Evolutionary conservation across 2,329 filamentous ascomycete species (phyloP).

Genomic region (Daldinia sp.): DNA sequence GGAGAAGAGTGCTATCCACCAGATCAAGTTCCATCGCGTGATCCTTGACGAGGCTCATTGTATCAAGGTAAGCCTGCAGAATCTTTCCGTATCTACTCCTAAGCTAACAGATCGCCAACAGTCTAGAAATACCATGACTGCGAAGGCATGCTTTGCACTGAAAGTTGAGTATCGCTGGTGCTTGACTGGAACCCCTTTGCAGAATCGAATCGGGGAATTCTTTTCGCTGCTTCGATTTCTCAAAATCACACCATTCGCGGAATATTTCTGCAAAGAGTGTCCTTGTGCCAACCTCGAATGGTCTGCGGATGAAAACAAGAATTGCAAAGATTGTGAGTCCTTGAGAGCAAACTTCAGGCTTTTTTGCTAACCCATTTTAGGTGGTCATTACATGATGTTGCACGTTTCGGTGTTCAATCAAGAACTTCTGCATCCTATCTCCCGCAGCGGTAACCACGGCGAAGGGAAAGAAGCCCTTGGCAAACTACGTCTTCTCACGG

Average conservation of each 20-base stretch:
- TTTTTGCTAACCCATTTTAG: constrained; percentile 42
- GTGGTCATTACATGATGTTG: constrained; percentile 54
- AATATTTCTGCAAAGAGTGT: constrained; percentile 93
- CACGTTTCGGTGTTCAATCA: constrained; percentile 90
- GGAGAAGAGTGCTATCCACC: constrained; percentile 83
- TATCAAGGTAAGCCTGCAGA: constrained; percentile 74
- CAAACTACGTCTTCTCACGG: constrained; percentile 89
- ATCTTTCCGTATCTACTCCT: constrained; percentile 17
- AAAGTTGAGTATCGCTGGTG: constrained; percentile 94
- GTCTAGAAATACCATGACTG: constrained; percentile 86
- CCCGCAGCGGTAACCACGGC: constrained; percentile 69
- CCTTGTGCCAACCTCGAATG: constrained; percentile 85
- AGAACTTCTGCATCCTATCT: constrained; percentile 88
- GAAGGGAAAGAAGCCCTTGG: constrained; percentile 77
- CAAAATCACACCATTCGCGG: constrained; percentile 87
- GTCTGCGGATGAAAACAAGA: constrained; percentile 77
- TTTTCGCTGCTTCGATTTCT: constrained; percentile 95
- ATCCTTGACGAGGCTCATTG: constrained; percentile 96
- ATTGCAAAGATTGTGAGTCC: constrained; percentile 78
- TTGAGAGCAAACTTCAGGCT: constrained; percentile 17
- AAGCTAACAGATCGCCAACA: constrained; percentile 53
- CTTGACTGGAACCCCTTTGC: constrained; percentile 91
- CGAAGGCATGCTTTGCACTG: constrained; percentile 93
- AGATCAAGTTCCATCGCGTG: constrained; percentile 87
- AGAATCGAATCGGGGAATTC: constrained; percentile 97